Evolutionary conservation across 495 filamentous ascomycete genomes (phyloP).

Genomic region (Xylaria longipes): DNA sequence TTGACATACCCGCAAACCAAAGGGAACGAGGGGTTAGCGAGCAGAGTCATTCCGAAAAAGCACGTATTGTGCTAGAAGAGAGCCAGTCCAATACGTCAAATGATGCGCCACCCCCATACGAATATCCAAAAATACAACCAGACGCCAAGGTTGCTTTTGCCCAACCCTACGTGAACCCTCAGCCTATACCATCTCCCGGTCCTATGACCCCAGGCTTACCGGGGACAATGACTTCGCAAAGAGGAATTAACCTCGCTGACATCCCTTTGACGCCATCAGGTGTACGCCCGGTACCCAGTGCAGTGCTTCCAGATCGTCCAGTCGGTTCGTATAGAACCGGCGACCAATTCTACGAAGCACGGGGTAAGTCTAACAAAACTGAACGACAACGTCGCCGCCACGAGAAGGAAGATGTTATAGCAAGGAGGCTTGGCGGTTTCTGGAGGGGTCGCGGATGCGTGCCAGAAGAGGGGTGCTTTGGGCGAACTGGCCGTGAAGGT

Average conservation of each 20-base stretch:
- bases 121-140: conserved; percentile 41
- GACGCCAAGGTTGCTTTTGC: conserved; percentile 48
- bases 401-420: conserved; percentile 68
- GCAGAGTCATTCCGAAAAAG: conserved; percentile 44
- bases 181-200: conserved; percentile 54
- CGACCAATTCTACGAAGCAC: conserved; percentile 43
- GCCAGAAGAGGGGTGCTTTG: conserved; percentile 65
- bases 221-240: conserved; percentile 55
- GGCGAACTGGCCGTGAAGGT: conserved; percentile 66
- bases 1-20: conserved; percentile 26
- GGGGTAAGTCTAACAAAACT: conserved; percentile 44
- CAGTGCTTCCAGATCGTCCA: conserved; percentile 44
- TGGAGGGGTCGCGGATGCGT: conserved; percentile 68
- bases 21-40: conserved; percentile 31
- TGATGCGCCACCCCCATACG: conserved; percentile 53
- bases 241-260: conserved; percentile 48
- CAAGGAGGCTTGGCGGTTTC: conserved; percentile 60
- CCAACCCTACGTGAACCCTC: conserved; percentile 41
- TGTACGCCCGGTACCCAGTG: conserved; percentile 26
- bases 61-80: conserved; percentile 44
- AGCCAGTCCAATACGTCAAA: conserved; percentile 24
- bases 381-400: conserved; percentile 61
- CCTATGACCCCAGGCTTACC: conserved; percentile 49
- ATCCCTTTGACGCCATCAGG: conserved; percentile 47
- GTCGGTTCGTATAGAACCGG: conserved; percentile 45